A percentile compares a stretch with the other conserved stretches of the same genome.
These are phyloP conservation scores for Vaccinium macrocarpon DNA, from an alignment of 148 eudicot species.

Conservation along the genomic window DNA sequence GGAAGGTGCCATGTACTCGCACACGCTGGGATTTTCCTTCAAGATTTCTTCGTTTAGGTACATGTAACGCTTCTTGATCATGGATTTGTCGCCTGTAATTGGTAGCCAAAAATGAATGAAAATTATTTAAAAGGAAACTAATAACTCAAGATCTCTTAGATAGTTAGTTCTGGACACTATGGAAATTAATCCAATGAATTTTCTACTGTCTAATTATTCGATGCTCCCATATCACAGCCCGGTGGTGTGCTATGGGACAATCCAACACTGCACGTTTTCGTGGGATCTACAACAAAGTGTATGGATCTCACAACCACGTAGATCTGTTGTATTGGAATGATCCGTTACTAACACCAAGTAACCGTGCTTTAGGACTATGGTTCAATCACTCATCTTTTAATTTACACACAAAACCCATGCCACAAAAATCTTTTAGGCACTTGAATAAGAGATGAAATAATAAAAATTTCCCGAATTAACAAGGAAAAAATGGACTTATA, in stretches of 20 bases:
- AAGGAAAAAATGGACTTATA: not conserved
- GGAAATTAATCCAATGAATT: too few relatives aligned
- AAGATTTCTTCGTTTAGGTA: constrained; percentile 33
- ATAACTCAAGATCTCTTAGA: not conserved
- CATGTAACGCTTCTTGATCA: constrained; percentile 42
- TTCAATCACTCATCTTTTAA: too few relatives aligned
- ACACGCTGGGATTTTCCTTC: constrained; percentile 24
- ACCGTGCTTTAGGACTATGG: too few relatives aligned
- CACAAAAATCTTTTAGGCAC: not conserved
- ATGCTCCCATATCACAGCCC: too few relatives aligned
- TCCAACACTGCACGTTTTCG: too few relatives aligned
- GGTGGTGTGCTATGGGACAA: too few relatives aligned
- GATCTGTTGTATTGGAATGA: too few relatives aligned
- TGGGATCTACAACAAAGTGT: too few relatives aligned
- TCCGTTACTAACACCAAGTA: too few relatives aligned
- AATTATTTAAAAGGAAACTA: not conserved
- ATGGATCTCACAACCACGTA: too few relatives aligned
- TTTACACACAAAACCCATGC: not conserved
- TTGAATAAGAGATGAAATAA: not conserved
- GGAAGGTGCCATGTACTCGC: constrained; percentile 43
- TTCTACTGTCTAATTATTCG: too few relatives aligned
- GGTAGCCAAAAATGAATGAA: not conserved
- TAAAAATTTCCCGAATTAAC: not conserved
- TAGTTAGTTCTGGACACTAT: not conserved
- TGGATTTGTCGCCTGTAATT: constrained; percentile 37